These are phyloP conservation scores for Sphagnum magellanicum DNA, from an alignment of 228 moss, liverwort and hornwort genomes.

Conservation along the genomic window DNA sequence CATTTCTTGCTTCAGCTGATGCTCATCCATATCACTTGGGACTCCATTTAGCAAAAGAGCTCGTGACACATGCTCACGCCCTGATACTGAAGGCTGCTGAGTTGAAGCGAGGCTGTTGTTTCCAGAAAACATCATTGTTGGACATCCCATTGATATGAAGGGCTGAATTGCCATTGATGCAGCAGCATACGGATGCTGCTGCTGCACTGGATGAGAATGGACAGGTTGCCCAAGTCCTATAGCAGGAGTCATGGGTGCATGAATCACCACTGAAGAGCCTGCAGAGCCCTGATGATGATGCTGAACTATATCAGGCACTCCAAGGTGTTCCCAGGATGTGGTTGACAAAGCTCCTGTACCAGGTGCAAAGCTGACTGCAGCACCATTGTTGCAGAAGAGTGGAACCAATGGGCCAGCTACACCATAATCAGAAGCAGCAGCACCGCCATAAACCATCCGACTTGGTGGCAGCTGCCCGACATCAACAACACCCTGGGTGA, in stretches of 20 bases:
- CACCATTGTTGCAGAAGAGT: constrained; percentile 38
- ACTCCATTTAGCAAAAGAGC: constrained; percentile 78
- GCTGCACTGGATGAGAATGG: constrained; percentile 22
- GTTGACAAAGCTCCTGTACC: constrained; percentile 34
- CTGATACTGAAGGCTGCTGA: constrained; percentile 53
- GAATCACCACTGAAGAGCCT: too few relatives aligned
- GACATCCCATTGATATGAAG: constrained; percentile 51
- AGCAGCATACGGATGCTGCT: constrained; percentile 18
- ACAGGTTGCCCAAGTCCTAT: constrained; percentile 33
- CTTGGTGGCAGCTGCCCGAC: constrained; percentile 13
- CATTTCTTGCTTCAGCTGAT: constrained; percentile 53
- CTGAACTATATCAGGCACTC: constrained; percentile 28
- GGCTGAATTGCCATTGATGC: constrained; percentile 24
- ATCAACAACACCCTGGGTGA: constrained; percentile 30
- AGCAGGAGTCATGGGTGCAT: background rate
- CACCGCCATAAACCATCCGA: constrained; percentile 21
- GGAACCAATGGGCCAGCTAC: constrained; percentile 36
- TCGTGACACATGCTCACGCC: constrained; percentile 89
- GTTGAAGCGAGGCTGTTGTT: constrained; percentile 8
- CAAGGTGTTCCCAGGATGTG: constrained; percentile 26
- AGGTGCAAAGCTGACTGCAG: constrained; percentile 29
- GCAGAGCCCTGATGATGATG: constrained; percentile 14
- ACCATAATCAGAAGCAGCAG: constrained; percentile 16
- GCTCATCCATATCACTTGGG: constrained; percentile 56
- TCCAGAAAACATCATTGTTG: constrained; percentile 21